A percentile compares a stretch with the other conserved stretches of the same genome.
phyloP scores from a whole-genome alignment of 768 basidiomycete species.

The Suillus cothurnatus region DNA sequence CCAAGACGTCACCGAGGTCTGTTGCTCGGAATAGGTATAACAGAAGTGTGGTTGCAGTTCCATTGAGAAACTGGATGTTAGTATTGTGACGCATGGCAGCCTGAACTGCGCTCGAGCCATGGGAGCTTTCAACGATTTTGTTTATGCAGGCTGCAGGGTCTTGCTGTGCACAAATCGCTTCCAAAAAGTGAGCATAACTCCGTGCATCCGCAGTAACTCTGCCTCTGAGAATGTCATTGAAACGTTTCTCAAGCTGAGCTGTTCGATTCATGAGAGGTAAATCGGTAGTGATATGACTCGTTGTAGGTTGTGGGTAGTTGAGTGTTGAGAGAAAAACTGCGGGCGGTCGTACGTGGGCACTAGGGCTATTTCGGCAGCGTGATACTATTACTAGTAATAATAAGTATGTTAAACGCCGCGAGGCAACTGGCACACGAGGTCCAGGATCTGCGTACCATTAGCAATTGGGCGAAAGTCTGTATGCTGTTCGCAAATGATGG shows the following conservation, averaged over 20 bases:
- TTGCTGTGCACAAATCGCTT: slow-evolving; percentile 44
- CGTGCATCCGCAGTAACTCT: slow-evolving; percentile 23
- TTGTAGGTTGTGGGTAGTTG: background rate
- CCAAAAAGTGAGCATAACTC: slow-evolving; percentile 43
- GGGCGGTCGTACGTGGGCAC: background rate
- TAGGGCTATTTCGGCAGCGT: background rate
- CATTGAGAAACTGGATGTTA: slow-evolving; percentile 44
- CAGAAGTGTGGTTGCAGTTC: slow-evolving; percentile 38
- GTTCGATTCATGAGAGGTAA: slow-evolving; percentile 24
- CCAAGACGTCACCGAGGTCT: slow-evolving; percentile 45
- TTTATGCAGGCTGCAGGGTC: slow-evolving; percentile 41
- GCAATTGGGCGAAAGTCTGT: background rate
- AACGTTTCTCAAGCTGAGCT: slow-evolving; percentile 35
- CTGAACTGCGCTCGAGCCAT: slow-evolving; percentile 43
- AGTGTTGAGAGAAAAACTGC: background rate
- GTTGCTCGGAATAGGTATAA: slow-evolving; percentile 41
- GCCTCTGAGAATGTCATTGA: slow-evolving; percentile 37
- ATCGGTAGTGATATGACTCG: background rate
- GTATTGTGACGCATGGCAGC: slow-evolving; percentile 44
- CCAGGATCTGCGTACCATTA: background rate
- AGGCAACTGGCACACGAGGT: background rate
- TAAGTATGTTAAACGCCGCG: background rate
- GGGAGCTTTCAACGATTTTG: slow-evolving; percentile 36
- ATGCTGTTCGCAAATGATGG: background rate
- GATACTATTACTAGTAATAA: background rate